Percentiles rank a stretch among this genome's conserved stretches.
phyloP scores from a whole-genome alignment of 495 filamentous ascomycete species.

The Massariosphaeria phaeospora region DNA sequence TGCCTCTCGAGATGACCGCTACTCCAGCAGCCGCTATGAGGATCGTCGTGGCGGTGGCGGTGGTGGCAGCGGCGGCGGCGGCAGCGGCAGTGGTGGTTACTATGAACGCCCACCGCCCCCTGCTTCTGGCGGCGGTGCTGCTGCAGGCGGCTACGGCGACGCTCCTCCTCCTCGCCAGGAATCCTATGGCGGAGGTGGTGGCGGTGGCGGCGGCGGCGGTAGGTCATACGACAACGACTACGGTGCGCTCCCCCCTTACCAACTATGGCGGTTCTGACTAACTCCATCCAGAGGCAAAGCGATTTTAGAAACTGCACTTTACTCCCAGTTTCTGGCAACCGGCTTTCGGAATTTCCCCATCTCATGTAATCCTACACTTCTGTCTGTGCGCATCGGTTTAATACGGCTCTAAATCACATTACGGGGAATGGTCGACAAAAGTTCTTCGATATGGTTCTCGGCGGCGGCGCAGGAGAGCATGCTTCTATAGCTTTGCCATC shows the following conservation, averaged over 20 bases:
- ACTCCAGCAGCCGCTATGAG: conserved; percentile 51
- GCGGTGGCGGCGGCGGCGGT: conserved; percentile 23
- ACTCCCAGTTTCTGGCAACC: conserved; percentile 10
- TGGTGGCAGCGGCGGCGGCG: conserved; percentile 45
- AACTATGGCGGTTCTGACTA: conserved; percentile 17
- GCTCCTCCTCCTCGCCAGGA: conserved; percentile 28
- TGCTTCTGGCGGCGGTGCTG: conserved; percentile 11
- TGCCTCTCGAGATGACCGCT: conserved; percentile 56
- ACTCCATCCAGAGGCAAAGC: conserved; percentile 31
- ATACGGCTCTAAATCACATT: conserved; percentile 21
- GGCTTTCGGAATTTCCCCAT: conserved; percentile 11
- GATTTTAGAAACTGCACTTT: conserved; percentile 19
- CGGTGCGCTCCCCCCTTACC: conserved; percentile 31
- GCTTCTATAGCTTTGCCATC: conserved; percentile 22
- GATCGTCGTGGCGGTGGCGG: conserved; percentile 46
- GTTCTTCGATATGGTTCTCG: conserved; percentile 25
- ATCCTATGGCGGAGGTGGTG: conserved; percentile 20
- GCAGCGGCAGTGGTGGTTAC: conserved; percentile 48
- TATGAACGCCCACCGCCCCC: conserved; percentile 31
- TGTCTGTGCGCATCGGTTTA: conserved; percentile 29
- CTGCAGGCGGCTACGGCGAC: conserved; percentile 23
- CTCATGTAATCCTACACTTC: conserved; percentile 28
- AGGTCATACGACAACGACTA: conserved; percentile 33
- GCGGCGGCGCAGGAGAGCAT: conserved; percentile 23
- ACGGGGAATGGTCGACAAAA: conserved; percentile 31